Percentiles rank a stretch among this genome's conserved stretches.
phyloP scores from a whole-genome alignment of 2,329 filamentous ascomycete species.

The Microdochium trichocladiopsis region DNA sequence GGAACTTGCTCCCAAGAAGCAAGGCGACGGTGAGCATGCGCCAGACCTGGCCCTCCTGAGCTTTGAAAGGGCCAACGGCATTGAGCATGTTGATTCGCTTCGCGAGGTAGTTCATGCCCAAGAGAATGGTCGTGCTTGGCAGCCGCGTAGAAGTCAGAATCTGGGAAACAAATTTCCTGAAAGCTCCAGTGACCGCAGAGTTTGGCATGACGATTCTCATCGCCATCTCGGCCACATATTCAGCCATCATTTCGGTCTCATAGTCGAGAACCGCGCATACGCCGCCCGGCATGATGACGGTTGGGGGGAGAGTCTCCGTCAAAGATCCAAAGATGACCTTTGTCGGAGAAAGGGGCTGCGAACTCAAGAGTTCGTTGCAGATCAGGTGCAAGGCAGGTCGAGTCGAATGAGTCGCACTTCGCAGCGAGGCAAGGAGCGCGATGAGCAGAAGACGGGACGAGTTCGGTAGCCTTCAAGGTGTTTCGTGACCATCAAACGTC shows the following conservation, averaged over 20 bases:
- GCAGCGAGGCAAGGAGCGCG: neutral
- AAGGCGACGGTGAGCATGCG: constrained; percentile 80
- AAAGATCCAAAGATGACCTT: constrained; percentile 19
- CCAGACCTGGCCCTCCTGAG: constrained; percentile 69
- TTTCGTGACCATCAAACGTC: too few relatives aligned
- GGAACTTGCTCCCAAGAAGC: constrained; percentile 86
- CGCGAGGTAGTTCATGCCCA: constrained; percentile 84
- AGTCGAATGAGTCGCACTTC: constrained; percentile 17
- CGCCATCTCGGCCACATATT: constrained; percentile 89
- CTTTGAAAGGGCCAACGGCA: constrained; percentile 43
- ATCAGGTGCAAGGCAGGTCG: constrained; percentile 14
- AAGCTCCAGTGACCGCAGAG: constrained; percentile 56
- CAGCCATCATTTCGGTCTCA: constrained; percentile 92
- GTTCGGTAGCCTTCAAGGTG: too few relatives aligned
- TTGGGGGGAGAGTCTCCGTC: constrained; percentile 14
- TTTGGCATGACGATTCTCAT: constrained; percentile 49
- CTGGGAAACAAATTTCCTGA: constrained; percentile 87
- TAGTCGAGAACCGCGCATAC: constrained; percentile 94
- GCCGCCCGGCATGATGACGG: constrained; percentile 62
- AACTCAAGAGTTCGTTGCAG: constrained; percentile 21
- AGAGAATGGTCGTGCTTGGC: constrained; percentile 82
- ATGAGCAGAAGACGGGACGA: neutral
- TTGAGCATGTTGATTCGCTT: constrained; percentile 74
- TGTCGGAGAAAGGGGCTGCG: constrained; percentile 20
- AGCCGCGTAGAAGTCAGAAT: constrained; percentile 85